Evolutionary conservation across 2,329 filamentous ascomycete species (phyloP), one percentile per base, ranked within the genome.

Genomic region (Dactylella cylindrospora): DNA sequence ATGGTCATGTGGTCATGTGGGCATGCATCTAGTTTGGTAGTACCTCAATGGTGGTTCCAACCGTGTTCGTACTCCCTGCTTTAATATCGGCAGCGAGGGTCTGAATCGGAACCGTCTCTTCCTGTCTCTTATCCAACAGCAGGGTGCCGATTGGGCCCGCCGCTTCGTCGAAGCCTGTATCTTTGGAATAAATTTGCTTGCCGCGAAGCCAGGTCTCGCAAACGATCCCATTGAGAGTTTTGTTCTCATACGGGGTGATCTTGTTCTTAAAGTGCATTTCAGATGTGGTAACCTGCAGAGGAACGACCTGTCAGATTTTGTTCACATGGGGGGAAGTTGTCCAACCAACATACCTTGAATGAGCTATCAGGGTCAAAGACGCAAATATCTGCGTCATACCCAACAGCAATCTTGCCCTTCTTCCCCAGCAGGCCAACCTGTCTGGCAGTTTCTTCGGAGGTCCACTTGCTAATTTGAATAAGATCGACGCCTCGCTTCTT

Each of bases 201-300:
- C 90, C 90, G 5, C 90, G 79, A 64, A 96, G 70, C 86, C 88
- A 95, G 5, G 90, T 95, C 78, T 94, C 88, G 57, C 76, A 77
- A 8, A 95, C 90, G 59, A 89, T 81, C 1, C 90, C 90, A 39
- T 78, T 80, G 69, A 96, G 84, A 25, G 76, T 79, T 73, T 85
- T 86, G 15, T 88, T 88, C 72, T 95, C 86, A 78, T 94, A 96
- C 0, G 90, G 90, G 53, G 85, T 90, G 76, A 89, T 90, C 70
- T 89, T 88, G 74, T 96, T 95, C 73, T 89, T 84, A 80, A 95
- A 98, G 67, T 93, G 80, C 90, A 98, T 95, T 43, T 89, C 88
- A 64, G 80, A 83, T 13, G 66, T n/a, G 70, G 74, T 70, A 75
- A 74, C 47, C 79, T 74, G 71, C 70, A 31, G 25, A n/a, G n/a